Evolutionary conservation across 2,329 filamentous ascomycete genomes (phyloP).

Genomic region (Shiraia sp.): DNA sequence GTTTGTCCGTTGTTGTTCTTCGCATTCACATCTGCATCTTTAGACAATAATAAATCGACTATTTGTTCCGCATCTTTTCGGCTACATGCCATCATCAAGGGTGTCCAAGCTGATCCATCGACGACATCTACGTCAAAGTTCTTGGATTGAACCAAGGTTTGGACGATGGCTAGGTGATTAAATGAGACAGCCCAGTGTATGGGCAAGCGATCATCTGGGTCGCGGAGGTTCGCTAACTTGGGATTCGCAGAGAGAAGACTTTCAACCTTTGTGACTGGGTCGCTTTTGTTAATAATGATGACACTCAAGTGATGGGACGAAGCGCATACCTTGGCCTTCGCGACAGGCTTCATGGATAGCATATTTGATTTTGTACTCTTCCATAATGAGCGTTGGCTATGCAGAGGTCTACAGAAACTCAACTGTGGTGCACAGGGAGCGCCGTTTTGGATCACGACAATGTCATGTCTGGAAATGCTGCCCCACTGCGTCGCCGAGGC

Average conservation of each 20-base stretch:
- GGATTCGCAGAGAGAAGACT: slow-evolving; percentile 77
- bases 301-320: slow-evolving; percentile 49
- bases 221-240: slow-evolving; percentile 71
- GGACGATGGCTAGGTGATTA: slow-evolving; percentile 75
- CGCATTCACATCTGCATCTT: slow-evolving; percentile 72
- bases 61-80: slow-evolving; percentile 72
- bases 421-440: neutral
- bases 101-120: slow-evolving; percentile 81
- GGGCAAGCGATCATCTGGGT: slow-evolving; percentile 86
- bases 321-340: slow-evolving; percentile 74
- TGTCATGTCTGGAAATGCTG: too few species aligned
- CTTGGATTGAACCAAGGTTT: slow-evolving; percentile 70
- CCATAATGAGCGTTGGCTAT: slow-evolving; percentile 11
- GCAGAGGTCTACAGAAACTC: neutral
- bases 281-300: slow-evolving; percentile 59
- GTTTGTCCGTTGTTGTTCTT: slow-evolving; percentile 77
- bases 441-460: too few species aligned
- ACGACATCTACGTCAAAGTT: slow-evolving; percentile 82
- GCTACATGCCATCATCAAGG: slow-evolving; percentile 80
- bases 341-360: slow-evolving; percentile 86
- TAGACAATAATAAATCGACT: slow-evolving; percentile 68
- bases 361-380: slow-evolving; percentile 62
- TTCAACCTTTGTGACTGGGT: slow-evolving; percentile 69
- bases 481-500: too few species aligned
- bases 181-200: slow-evolving; percentile 94